phyloP scores from a whole-genome alignment of 306 rosid genomes.

The Corylus americana region DNA sequence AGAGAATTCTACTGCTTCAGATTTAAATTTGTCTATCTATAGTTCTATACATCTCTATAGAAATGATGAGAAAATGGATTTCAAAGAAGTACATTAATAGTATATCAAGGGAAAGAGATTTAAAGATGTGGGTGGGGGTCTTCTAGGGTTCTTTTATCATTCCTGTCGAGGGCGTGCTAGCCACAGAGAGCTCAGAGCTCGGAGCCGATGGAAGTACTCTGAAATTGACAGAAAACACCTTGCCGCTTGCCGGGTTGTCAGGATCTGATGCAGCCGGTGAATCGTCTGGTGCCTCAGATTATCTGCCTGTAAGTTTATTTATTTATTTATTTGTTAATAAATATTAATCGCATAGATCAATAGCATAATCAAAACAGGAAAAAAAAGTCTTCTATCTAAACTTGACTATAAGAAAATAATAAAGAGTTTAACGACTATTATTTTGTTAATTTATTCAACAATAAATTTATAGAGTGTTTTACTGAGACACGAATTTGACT shows the following conservation, averaged over 20 bases:
- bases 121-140: neutral
- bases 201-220: slow-evolving; percentile 80
- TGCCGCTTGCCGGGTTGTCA: slow-evolving; percentile 88
- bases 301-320: slow-evolving; percentile 68
- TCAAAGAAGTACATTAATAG: neutral
- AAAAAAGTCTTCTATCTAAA: neutral
- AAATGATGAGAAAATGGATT: neutral
- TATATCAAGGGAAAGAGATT: neutral
- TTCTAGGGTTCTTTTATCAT: slow-evolving; percentile 18
- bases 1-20: slow-evolving; percentile 25
- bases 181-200: slow-evolving; percentile 96
- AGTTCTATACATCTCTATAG: slow-evolving; percentile 40
- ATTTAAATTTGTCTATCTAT: slow-evolving; percentile 32
- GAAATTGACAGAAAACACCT: slow-evolving; percentile 83
- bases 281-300: slow-evolving; percentile 73
- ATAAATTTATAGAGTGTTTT: neutral
- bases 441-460: neutral
- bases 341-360: neutral
- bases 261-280: slow-evolving; percentile 62
- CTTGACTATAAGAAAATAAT: slow-evolving; percentile 6
- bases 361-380: neutral
- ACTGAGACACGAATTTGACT: neutral
- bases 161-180: slow-evolving; percentile 78
- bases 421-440: slow-evolving; percentile 3
- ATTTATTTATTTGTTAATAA: neutral